Conservation (phyloP, 2,329 filamentous ascomycete genomes). For the Neurospora sp. region DNA sequence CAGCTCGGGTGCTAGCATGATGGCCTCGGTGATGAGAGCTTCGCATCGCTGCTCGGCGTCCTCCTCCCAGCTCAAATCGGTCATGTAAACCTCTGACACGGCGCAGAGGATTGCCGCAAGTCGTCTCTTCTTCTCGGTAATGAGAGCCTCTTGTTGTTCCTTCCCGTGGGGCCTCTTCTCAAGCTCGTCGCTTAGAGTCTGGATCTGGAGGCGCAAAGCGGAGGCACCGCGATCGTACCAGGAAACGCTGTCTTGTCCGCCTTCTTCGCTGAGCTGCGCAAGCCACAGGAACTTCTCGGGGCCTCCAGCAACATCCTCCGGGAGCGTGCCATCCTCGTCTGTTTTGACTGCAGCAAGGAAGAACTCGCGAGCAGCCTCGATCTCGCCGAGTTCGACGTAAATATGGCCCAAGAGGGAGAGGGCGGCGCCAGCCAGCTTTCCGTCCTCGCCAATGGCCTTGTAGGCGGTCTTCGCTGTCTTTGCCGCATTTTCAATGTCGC, state of each 20-base stretch:
- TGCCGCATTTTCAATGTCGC: conserved; percentile 22
- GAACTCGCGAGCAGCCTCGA: conserved; percentile 60
- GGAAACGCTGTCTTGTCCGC: conserved; percentile 52
- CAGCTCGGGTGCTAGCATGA: conserved; percentile 69
- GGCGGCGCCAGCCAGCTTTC: conserved; percentile 49
- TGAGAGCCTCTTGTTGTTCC: conserved; percentile 15
- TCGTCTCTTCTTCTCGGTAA: conserved; percentile 62
- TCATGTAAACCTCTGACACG: conserved; percentile 97
- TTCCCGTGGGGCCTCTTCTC: conserved; percentile 24
- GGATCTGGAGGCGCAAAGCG: conserved; percentile 63
- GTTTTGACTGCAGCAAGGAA: conserved; percentile 66
- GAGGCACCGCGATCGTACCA: conserved; percentile 65
- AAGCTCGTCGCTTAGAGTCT: conserved; percentile 42
- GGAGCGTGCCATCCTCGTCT: conserved; percentile 63
- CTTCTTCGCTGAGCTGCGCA: conserved; percentile 74
- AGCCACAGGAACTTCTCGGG: conserved; percentile 93
- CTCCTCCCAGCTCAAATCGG: conserved; percentile 84
- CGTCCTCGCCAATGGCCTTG: conserved; percentile 31
- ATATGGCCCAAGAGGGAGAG: conserved; percentile 75
- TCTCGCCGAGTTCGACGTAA: conserved; percentile 71
- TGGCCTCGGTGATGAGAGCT: conserved; percentile 78
- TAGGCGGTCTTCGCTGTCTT: conserved; percentile 32
- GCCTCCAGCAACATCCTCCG: conserved; percentile 67
- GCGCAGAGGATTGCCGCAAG: conserved; percentile 88
- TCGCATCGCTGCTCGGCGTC: conserved; percentile 89